phyloP scores from a whole-genome alignment of 306 rosid species.

The Quercus cerris region DNA sequence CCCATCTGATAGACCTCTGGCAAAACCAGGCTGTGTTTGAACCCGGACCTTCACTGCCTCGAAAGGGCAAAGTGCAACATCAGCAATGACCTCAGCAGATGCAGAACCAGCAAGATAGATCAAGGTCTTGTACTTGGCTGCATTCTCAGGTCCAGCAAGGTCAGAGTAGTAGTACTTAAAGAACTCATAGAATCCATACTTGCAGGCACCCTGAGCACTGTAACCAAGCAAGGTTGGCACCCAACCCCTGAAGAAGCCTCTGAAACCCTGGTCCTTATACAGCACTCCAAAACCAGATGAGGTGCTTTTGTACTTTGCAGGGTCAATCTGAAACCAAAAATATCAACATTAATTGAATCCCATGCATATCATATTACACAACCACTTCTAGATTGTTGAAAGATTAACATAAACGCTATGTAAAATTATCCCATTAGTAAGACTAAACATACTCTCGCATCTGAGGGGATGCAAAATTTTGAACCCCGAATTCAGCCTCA shows the following conservation, averaged over 20 bases:
- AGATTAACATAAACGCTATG: not conserved
- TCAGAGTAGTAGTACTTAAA: constrained; percentile 93
- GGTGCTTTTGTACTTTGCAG: constrained; percentile 77
- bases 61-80: constrained; percentile 89
- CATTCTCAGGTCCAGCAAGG: constrained; percentile 92
- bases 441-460: not conserved
- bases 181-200: constrained; percentile 89
- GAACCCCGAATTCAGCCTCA: too few relatives aligned
- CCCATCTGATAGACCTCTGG: constrained; percentile 87
- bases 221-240: constrained; percentile 94
- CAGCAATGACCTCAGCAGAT: constrained; percentile 96
- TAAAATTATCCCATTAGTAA: not conserved
- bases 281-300: constrained; percentile 86
- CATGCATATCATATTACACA: not conserved
- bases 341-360: not conserved
- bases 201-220: constrained; percentile 99
- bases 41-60: constrained; percentile 98
- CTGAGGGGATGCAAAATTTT: too few relatives aligned
- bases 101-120: constrained; percentile 99
- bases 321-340: constrained; percentile 69
- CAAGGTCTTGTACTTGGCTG: constrained; percentile 94
- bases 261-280: constrained; percentile 84
- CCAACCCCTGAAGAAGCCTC: constrained; percentile 97
- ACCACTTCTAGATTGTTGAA: not conserved
- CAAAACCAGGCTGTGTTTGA: constrained; percentile 97